These are phyloP conservation scores for Phycomyces blakesleeanus DNA, from an alignment of 192 early-diverging fungal genomes.

Conservation along the genomic window DNA sequence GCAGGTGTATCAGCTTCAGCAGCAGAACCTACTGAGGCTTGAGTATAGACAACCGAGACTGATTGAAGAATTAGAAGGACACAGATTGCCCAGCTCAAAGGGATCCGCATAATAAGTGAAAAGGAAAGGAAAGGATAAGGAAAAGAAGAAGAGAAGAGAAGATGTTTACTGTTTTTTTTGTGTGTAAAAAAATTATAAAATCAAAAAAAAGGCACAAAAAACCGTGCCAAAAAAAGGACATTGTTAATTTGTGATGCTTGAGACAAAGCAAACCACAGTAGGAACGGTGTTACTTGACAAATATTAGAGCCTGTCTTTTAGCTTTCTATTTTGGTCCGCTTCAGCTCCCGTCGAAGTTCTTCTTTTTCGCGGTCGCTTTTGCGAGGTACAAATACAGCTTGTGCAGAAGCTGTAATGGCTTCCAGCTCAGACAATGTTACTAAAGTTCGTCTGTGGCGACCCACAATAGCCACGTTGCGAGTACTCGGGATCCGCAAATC, in stretches of 20 bases:
- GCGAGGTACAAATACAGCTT: conserved; percentile 42
- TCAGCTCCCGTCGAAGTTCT: conserved; percentile 34
- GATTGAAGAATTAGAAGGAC: no score
- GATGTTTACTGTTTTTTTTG: background rate
- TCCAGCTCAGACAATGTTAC: conserved; percentile 11
- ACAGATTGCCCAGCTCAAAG: no score
- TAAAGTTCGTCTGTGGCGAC: conserved; percentile 17
- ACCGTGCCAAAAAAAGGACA: background rate
- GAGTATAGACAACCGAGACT: background rate
- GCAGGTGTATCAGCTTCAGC: background rate
- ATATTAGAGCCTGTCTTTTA: conserved; percentile 8
- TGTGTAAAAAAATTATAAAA: conserved; percentile 1
- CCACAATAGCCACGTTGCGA: conserved; percentile 72
- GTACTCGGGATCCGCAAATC: conserved; percentile 76
- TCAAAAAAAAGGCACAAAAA: conserved; percentile 8
- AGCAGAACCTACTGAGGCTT: background rate
- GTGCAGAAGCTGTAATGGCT: conserved; percentile 13
- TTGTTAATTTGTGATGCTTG: background rate
- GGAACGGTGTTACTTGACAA: background rate
- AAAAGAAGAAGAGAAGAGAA: background rate
- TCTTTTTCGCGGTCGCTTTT: conserved; percentile 53
- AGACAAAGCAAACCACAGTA: background rate
- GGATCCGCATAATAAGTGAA: background rate
- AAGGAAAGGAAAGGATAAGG: conserved; percentile 1
- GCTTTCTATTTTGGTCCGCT: conserved; percentile 25